Conservation (phyloP, 2,329 filamentous ascomycete species). For the Pseudomassariella vexata region DNA sequence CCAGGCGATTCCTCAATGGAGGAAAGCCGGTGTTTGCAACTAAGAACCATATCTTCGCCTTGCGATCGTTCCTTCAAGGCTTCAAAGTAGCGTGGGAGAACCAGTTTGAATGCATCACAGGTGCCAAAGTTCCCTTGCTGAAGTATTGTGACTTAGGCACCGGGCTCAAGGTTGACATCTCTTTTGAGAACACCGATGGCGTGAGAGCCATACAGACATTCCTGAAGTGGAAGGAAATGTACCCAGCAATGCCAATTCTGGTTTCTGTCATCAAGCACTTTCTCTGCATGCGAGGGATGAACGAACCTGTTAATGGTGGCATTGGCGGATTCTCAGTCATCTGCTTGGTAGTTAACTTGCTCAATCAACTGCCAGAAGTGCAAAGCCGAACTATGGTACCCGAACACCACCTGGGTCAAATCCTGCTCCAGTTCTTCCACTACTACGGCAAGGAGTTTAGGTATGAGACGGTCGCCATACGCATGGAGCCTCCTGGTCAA, state of each 20-base stretch:
- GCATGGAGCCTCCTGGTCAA: constrained; percentile 69
- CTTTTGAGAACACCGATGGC: constrained; percentile 87
- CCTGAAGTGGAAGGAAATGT: constrained; percentile 68
- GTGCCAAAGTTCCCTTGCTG: constrained; percentile 83
- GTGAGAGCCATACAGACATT: constrained; percentile 78
- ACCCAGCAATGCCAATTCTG: constrained; percentile 78
- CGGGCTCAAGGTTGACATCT: constrained; percentile 81
- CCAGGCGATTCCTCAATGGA: constrained; percentile 47
- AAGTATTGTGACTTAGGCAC: constrained; percentile 81
- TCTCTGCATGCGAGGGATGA: constrained; percentile 79
- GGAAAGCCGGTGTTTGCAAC: constrained; percentile 43
- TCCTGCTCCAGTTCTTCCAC: constrained; percentile 83
- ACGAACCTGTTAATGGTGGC: constrained; percentile 86
- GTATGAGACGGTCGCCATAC: constrained; percentile 63
- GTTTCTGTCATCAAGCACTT: constrained; percentile 91
- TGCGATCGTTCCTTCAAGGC: constrained; percentile 53
- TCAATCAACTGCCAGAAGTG: constrained; percentile 72
- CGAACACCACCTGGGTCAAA: constrained; percentile 67
- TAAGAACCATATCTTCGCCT: constrained; percentile 54
- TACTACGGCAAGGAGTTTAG: constrained; percentile 84
- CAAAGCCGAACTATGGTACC: constrained; percentile 54
- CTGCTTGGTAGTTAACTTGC: constrained; percentile 83
- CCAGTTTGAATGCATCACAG: constrained; percentile 61
- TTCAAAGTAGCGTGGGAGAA: constrained; percentile 51
- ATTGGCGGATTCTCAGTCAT: constrained; percentile 93